Conservation (phyloP, 805 yeast genomes). For the Kluyveromyces aestuarii region DNA sequence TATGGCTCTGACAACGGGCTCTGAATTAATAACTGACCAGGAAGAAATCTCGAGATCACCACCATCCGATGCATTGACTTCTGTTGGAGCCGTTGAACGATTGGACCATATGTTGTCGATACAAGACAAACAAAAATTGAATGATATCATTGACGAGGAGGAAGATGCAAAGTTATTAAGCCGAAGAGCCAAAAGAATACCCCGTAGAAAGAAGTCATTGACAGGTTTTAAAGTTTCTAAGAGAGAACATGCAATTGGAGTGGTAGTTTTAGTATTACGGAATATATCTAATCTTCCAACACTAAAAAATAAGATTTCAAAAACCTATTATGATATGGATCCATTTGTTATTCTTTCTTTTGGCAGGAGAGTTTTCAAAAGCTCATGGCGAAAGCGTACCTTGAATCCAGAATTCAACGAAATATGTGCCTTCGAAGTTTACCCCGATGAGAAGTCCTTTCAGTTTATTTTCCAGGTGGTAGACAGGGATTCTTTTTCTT, state of each 20-base stretch:
- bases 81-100: neutral
- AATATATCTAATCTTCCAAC: conserved; percentile 77
- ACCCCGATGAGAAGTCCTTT: conserved; percentile 54
- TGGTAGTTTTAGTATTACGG: conserved; percentile 65
- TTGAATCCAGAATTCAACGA: conserved; percentile 78
- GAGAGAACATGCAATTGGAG: conserved; percentile 42
- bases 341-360: conserved; percentile 90
- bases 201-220: conserved; percentile 4
- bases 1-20: no score
- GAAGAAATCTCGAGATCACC: neutral
- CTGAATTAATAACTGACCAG: no score
- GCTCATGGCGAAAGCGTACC: conserved; percentile 77
- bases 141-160: conserved; percentile 4
- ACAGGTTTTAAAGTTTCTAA: conserved; percentile 22
- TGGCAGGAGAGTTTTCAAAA: conserved; percentile 79
- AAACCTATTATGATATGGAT: conserved; percentile 82
- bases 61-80: neutral
- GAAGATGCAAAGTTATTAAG: conserved; percentile 1
- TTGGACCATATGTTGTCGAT: neutral
- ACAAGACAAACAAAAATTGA: neutral
- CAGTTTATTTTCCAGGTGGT: conserved; percentile 62
- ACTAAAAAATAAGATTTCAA: conserved; percentile 48
- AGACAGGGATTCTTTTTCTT: conserved; percentile 78
- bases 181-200: conserved; percentile 2
- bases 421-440: conserved; percentile 67